Evolutionary conservation across 345 rosid genomes (phyloP), one percentile per base, ranked within the genome.

Genomic region (Durio zibethinus): DNA sequence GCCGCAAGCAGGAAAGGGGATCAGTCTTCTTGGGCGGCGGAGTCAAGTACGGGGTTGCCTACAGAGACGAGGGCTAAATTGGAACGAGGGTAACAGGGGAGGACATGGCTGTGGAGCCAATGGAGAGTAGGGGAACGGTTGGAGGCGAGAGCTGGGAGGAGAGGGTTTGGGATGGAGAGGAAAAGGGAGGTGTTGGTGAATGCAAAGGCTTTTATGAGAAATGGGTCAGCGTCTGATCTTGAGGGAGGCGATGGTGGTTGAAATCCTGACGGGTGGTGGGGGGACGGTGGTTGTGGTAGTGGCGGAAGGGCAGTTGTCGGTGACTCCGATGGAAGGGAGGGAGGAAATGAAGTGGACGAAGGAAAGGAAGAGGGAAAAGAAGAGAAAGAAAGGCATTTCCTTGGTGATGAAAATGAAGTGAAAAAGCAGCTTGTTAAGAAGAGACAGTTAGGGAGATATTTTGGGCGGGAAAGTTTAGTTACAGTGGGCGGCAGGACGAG

Each of bases 51-150:
- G 78, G 86, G 93, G 82, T 90, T 88, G 4, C 99, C 99, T 68
- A 94, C 93, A 29, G 98, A 93, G 78, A 94, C 90, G 16, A 92
- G 74, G 0, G 95, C 78, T 83, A 94, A 90, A 76, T 81, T 88
- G 45, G 94, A 83, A 23, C 98, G 94, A 3, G 97, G 99, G 75
- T 90, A 86, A 78, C 87, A 94, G 0, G 98, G 99, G 33, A 94
- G 87, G 31, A 94, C 96, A 70, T 90, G 94, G 45, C 79, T 80
- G 82, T 86, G 89, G 18, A 92, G 83, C 98, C 99, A 93, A 0
- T 86, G 85, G 74, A 85, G 82, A 20, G 99, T 98, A 36, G 81
- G 75, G 0, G 99, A 85, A 62, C 93, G 95, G 72, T 93, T 94
- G 45, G 90, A 68, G n/a, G 99, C 95, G 60, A 93, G 76, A 35